These are phyloP conservation scores for Yueomyces sp. DNA, from an alignment of 1,139 yeast genomes.

Conservation along the genomic window DNA sequence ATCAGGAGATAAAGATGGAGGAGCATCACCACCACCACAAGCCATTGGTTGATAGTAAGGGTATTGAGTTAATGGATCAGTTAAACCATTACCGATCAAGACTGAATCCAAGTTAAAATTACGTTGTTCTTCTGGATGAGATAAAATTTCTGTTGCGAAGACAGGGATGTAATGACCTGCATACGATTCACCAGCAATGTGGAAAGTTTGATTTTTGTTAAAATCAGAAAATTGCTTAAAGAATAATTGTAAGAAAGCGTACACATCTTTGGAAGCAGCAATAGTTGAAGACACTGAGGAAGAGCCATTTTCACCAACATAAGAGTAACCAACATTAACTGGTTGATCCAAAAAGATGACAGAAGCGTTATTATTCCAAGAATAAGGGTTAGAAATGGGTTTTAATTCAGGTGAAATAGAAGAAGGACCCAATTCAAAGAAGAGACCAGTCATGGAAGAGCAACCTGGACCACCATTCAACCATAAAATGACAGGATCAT, in stretches of 20 bases:
- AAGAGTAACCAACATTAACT: slow-evolving; percentile 85
- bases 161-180: slow-evolving; percentile 97
- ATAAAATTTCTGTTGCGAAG: slow-evolving; percentile 76
- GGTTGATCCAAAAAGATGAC: slow-evolving; percentile 93
- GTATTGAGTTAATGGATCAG: slow-evolving; percentile 84
- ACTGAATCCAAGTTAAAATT: slow-evolving; percentile 77
- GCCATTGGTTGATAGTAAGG: slow-evolving; percentile 94
- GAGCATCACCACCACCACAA: slow-evolving; percentile 87
- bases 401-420: slow-evolving; percentile 52
- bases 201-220: slow-evolving; percentile 51
- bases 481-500: slow-evolving; percentile 81
- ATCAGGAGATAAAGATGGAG: slow-evolving; percentile 56
- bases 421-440: slow-evolving; percentile 84
- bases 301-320: slow-evolving; percentile 37
- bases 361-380: slow-evolving; percentile 85
- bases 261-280: slow-evolving; percentile 88
- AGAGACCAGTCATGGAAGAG: slow-evolving; percentile 79
- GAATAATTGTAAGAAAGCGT: slow-evolving; percentile 81
- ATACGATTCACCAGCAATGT: slow-evolving; percentile 97
- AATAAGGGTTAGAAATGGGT: slow-evolving; percentile 63
- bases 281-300: slow-evolving; percentile 62
- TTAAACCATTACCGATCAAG: slow-evolving; percentile 89
- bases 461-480: slow-evolving; percentile 90
- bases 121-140: slow-evolving; percentile 55
- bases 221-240: slow-evolving; percentile 87